Evolutionary conservation across 2,329 filamentous ascomycete species (phyloP).

Genomic region (Aspergillus spinulosporus): DNA sequence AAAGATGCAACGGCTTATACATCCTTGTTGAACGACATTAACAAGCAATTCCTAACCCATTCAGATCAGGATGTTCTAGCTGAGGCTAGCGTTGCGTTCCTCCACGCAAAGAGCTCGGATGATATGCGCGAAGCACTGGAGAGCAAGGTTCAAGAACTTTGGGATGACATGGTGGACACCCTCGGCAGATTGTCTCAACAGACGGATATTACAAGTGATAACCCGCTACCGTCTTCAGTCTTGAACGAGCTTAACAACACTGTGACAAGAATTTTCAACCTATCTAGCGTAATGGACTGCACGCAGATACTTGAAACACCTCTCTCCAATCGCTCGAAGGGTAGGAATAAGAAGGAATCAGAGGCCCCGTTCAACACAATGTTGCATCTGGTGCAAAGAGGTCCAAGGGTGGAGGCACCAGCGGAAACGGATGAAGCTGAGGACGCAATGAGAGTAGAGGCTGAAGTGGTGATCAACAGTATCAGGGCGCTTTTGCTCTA

Average conservation of each 20-base stretch:
- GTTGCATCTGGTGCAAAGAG: conserved; percentile 70
- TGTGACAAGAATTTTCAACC: conserved; percentile 75
- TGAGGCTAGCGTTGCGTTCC: conserved; percentile 77
- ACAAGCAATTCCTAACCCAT: conserved; percentile 91
- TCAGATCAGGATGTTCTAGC: conserved; percentile 80
- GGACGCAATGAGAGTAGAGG: conserved; percentile 70
- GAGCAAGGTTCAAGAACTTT: conserved; percentile 74
- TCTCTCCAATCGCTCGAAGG: conserved; percentile 36
- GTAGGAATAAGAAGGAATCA: conserved; percentile 38
- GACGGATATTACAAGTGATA: conserved; percentile 69
- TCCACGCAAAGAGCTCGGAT: conserved; percentile 82
- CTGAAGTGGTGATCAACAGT: conserved; percentile 72
- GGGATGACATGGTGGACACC: conserved; percentile 78
- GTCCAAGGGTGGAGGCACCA: conserved; percentile 54
- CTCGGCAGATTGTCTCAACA: conserved; percentile 71
- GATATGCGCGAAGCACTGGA: conserved; percentile 86
- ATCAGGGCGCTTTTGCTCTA: conserved; percentile 80
- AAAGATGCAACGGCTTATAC: conserved; percentile 81
- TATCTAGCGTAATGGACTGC: conserved; percentile 77
- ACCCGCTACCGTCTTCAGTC: conserved; percentile 64
- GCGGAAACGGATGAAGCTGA: conserved; percentile 54
- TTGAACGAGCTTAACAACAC: conserved; percentile 72
- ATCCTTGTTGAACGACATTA: conserved; percentile 83
- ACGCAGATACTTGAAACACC: conserved; percentile 69
- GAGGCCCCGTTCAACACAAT: conserved; percentile 64